Conservation (phyloP, 306 rosid genomes). For the Lotus japonicus region DNA sequence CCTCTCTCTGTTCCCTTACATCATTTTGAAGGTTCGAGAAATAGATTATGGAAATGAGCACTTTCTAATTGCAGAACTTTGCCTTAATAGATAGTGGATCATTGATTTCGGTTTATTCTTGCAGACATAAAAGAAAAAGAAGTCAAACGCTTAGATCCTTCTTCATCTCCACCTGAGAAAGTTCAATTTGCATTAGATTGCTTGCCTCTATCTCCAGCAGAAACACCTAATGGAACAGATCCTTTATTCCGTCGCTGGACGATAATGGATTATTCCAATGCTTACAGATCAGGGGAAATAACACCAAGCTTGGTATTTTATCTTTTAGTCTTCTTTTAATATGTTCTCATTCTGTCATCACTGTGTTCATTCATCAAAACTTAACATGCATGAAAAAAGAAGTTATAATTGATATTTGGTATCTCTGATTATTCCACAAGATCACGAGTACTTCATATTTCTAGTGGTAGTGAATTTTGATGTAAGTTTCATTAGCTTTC, state of each 20-base stretch:
- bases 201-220: constrained; percentile 34
- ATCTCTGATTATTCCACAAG: neutral
- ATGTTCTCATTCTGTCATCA: neutral
- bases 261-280: constrained; percentile 68
- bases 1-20: constrained; percentile 71
- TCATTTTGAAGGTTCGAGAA: constrained; percentile 54
- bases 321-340: neutral
- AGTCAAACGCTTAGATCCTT: constrained; percentile 47
- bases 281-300: constrained; percentile 46
- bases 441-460: neutral
- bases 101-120: neutral
- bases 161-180: constrained; percentile 49
- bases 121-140: constrained; percentile 50
- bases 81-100: neutral
- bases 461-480: neutral
- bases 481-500: neutral
- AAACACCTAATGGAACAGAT: constrained; percentile 8
- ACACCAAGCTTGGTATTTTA: constrained; percentile 67
- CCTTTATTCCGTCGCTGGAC: constrained; percentile 57
- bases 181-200: constrained; percentile 59
- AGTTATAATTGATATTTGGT: neutral
- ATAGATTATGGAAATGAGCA: neutral
- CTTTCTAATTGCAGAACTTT: neutral
- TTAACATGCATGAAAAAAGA: neutral
- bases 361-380: neutral